Evolutionary conservation across 345 rosid genomes (phyloP).

Genomic region (Eucalyptus guilfoylei): DNA sequence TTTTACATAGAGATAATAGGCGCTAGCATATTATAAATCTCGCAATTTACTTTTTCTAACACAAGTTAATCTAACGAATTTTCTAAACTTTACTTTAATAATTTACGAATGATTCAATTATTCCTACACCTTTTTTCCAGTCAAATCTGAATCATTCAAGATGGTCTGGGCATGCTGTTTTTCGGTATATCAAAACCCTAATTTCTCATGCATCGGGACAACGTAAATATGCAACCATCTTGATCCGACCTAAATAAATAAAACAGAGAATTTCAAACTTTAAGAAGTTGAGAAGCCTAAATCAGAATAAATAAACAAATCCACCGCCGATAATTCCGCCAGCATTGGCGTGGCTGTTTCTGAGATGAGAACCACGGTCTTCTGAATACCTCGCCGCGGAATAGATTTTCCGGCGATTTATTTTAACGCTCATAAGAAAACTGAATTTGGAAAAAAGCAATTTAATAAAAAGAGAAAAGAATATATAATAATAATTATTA

Average conservation of each 20-base stretch:
- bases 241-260: accelerated
- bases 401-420: background rate
- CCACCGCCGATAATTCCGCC: background rate
- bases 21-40: background rate
- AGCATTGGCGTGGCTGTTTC: background rate
- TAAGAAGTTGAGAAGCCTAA: background rate
- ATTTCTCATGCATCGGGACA: accelerated
- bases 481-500: background rate
- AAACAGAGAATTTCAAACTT: background rate
- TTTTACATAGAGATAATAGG: background rate
- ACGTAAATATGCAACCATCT: accelerated
- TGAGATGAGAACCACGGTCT: background rate
- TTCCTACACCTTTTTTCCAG: accelerated
- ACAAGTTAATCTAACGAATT: background rate
- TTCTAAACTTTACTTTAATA: background rate
- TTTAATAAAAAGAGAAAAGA: background rate
- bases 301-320: background rate
- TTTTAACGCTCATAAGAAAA: background rate
- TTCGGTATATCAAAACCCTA: background rate
- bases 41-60: background rate
- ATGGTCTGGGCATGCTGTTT: accelerated
- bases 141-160: background rate
- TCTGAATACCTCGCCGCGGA: background rate
- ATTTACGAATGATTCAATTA: background rate
- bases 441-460: background rate